Percentiles rank a stretch among this genome's conserved stretches.
These are phyloP conservation scores for Ophiostoma tasmaniense DNA, from an alignment of 2,329 filamentous ascomycete species.

Conservation along the genomic window DNA sequence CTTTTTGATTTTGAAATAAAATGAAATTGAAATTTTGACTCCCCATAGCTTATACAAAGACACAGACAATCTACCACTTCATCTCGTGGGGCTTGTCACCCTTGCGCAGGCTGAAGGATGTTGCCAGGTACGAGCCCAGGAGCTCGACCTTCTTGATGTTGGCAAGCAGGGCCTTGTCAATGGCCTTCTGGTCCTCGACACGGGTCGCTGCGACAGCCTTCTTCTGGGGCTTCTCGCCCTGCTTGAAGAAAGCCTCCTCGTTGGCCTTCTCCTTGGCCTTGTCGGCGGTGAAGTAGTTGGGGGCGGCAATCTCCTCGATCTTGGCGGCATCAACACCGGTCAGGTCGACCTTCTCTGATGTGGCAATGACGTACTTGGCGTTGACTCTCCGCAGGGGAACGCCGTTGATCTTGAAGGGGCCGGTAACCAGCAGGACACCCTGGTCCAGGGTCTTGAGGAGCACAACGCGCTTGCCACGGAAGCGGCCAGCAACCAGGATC, in stretches of 20 bases:
- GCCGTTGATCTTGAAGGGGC: conserved; percentile 99
- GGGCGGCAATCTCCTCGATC: conserved; percentile 66
- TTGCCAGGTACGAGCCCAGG: conserved; percentile 86
- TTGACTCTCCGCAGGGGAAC: conserved; percentile 93
- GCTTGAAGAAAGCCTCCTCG: conserved; percentile 99
- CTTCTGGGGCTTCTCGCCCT: conserved; percentile 98
- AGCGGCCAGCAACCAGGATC: conserved; percentile 98
- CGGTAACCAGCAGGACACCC: conserved; percentile 97
- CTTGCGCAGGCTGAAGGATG: conserved; percentile 97
- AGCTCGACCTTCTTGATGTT: conserved; percentile 98
- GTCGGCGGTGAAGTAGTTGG: conserved; percentile 93
- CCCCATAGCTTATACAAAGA: conserved; percentile 11
- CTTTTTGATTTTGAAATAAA: no score
- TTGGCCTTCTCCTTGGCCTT: conserved; percentile 91
- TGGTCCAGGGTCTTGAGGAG: conserved; percentile 96
- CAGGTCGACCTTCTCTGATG: conserved; percentile 77
- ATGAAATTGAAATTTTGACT: not conserved
- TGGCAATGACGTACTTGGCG: conserved; percentile 88
- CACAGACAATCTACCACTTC: conserved; percentile 71
- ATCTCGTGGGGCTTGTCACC: conserved; percentile 99
- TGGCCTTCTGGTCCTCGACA: conserved; percentile 93
- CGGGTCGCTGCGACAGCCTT: conserved; percentile 89
- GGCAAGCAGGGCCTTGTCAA: conserved; percentile 92
- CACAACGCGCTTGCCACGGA: conserved; percentile 99
- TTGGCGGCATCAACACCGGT: conserved; percentile 82